phyloP scores from a whole-genome alignment of 352 stramenopile species.

The Phytophthora pini region DNA sequence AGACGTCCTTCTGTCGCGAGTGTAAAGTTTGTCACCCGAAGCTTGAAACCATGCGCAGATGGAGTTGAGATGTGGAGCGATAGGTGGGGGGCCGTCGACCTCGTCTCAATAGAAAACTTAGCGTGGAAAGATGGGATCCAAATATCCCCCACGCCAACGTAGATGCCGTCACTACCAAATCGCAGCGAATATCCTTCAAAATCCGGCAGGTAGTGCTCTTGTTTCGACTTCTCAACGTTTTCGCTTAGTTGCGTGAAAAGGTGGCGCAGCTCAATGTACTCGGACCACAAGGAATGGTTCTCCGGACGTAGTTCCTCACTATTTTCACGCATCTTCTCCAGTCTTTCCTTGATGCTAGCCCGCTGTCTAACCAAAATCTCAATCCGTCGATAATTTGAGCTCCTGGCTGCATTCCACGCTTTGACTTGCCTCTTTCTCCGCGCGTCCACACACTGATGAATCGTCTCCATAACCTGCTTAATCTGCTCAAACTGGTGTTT shows the following conservation, averaged over 20 bases:
- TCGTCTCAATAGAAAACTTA: constrained; percentile 76
- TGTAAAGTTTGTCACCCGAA: constrained; percentile 72
- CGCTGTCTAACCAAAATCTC: constrained; percentile 71
- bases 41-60: constrained; percentile 58
- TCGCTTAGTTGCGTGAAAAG: constrained; percentile 61
- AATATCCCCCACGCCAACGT: constrained; percentile 73
- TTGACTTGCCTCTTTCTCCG: constrained; percentile 54
- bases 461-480: constrained; percentile 56
- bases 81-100: constrained; percentile 63
- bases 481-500: constrained; percentile 48
- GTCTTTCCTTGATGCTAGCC: constrained; percentile 59
- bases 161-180: constrained; percentile 73
- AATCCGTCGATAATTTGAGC: constrained; percentile 67
- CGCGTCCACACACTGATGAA: constrained; percentile 53
- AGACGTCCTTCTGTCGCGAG: constrained; percentile 68
- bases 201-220: constrained; percentile 66
- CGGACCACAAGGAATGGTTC: constrained; percentile 59
- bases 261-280: constrained; percentile 76
- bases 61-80: constrained; percentile 69
- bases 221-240: constrained; percentile 73
- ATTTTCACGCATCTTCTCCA: constrained; percentile 64
- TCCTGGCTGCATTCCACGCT: constrained; percentile 64
- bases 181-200: constrained; percentile 70
- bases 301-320: constrained; percentile 49
- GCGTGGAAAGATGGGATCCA: constrained; percentile 80